These are phyloP conservation scores for Cladobotryum mycophilum DNA, from an alignment of 2,329 filamentous ascomycete genomes.

Conservation along the genomic window DNA sequence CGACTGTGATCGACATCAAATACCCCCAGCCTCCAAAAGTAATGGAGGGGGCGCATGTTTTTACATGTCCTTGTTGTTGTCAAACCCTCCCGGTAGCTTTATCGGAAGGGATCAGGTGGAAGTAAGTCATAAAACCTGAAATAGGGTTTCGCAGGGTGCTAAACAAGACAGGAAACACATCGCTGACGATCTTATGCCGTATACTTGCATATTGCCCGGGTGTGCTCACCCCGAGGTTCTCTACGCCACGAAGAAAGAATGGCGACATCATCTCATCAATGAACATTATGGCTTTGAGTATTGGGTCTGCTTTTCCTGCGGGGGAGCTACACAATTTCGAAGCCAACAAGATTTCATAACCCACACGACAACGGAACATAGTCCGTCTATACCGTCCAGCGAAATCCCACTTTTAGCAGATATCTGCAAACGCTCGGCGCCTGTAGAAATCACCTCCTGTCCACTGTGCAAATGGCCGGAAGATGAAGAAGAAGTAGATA, in stretches of 20 bases:
- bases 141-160: neutral
- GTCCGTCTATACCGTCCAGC: neutral
- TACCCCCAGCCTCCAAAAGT: neutral
- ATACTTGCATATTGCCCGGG: slow-evolving; percentile 1
- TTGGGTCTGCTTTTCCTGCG: slow-evolving; percentile 2
- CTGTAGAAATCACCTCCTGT: neutral
- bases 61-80: slow-evolving; percentile 12
- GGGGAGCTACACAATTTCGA: neutral
- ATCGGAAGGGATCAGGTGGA: slow-evolving; percentile 1
- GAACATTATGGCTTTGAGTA: neutral
- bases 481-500: neutral
- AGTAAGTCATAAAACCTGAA: neutral
- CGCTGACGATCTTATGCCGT: slow-evolving; percentile 1
- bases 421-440: neutral
- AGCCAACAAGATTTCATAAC: neutral
- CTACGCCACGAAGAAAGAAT: neutral
- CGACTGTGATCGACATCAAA: neutral
- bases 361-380: neutral
- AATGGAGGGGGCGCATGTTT: neutral
- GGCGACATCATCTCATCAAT: neutral
- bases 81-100: slow-evolving; percentile 6
- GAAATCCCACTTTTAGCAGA: neutral
- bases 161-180: neutral
- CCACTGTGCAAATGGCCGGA: slow-evolving; percentile 2
- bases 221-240: neutral